Percentiles rank a stretch among this genome's conserved stretches.
These are phyloP conservation scores for Amphibolis antarctica DNA, from an alignment of 106 monocot genomes.

Conservation along the genomic window DNA sequence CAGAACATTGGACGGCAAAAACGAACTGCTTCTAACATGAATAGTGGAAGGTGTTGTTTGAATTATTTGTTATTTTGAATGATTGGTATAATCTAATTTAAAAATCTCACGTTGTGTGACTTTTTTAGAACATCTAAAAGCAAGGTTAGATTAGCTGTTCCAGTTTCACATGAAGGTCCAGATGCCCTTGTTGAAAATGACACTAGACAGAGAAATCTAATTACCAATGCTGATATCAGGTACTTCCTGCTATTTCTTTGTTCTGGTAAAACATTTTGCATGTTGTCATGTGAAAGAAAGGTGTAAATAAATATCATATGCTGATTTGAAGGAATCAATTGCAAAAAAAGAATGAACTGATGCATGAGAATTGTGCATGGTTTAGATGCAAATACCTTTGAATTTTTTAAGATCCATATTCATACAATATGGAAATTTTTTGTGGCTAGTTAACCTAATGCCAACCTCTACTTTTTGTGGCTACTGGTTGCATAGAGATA, in stretches of 20 bases:
- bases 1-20: conserved; percentile 5
- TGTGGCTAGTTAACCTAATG: no score
- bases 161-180: conserved; percentile 1
- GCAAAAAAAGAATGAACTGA: no score
- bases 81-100: background rate
- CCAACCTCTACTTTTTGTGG: no score
- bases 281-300: no score
- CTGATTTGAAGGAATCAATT: no score
- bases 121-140: conserved; percentile 9
- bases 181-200: background rate
- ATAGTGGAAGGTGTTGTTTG: conserved; percentile 7
- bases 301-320: no score
- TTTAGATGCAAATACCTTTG: no score
- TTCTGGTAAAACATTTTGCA: no score
- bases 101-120: background rate
- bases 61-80: background rate
- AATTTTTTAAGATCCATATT: no score
- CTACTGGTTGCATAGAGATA: no score
- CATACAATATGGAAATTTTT: no score
- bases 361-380: no score
- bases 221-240: background rate
- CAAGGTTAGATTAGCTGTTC: background rate
- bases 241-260: background rate
- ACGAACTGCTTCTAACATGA: background rate
- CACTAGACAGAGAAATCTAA: background rate